Conservation (phyloP, 1,284 basidiomycete species). For the Ganoderma boninense region DNA sequence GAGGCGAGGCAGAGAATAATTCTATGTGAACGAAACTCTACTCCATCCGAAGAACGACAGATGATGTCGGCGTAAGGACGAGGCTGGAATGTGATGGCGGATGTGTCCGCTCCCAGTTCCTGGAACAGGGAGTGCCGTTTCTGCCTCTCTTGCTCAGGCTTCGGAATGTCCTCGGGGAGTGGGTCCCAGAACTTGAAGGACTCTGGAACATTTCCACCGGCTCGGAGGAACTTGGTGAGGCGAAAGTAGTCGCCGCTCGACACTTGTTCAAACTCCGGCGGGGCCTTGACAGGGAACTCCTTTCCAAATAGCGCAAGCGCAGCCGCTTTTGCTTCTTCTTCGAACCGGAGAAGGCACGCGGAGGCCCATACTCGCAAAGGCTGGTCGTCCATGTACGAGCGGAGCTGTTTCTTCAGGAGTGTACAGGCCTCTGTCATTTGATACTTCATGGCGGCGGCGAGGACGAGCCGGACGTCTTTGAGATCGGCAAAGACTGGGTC, state of each 20-base stretch:
- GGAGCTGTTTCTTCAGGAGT: constrained; percentile 12
- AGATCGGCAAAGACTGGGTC: constrained; percentile 22
- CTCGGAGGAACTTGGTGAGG: constrained; percentile 21
- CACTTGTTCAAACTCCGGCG: constrained; percentile 22
- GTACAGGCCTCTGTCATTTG: constrained; percentile 23
- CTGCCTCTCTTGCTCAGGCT: not conserved
- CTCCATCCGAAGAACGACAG: constrained; percentile 17
- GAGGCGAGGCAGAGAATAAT: constrained; percentile 18
- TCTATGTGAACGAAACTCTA: constrained; percentile 10
- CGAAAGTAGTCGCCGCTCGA: constrained; percentile 27
- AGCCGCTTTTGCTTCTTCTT: constrained; percentile 12
- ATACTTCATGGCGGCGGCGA: constrained; percentile 24
- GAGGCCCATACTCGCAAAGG: constrained; percentile 15
- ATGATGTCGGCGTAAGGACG: constrained; percentile 22
- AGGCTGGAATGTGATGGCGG: constrained; percentile 3
- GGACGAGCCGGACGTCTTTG: constrained; percentile 16
- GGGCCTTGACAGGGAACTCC: constrained; percentile 9
- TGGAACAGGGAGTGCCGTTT: not conserved
- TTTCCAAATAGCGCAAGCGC: constrained; percentile 9
- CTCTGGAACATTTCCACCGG: constrained; percentile 9
- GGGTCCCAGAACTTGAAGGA: constrained; percentile 19
- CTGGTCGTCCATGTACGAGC: constrained; percentile 5
- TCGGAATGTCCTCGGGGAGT: not conserved
- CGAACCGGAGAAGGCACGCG: constrained; percentile 18
- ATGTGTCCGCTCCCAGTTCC: not conserved